Evolutionary conservation across 108 stramenopile species (phyloP).

Genomic region (Fistulifera solaris): DNA sequence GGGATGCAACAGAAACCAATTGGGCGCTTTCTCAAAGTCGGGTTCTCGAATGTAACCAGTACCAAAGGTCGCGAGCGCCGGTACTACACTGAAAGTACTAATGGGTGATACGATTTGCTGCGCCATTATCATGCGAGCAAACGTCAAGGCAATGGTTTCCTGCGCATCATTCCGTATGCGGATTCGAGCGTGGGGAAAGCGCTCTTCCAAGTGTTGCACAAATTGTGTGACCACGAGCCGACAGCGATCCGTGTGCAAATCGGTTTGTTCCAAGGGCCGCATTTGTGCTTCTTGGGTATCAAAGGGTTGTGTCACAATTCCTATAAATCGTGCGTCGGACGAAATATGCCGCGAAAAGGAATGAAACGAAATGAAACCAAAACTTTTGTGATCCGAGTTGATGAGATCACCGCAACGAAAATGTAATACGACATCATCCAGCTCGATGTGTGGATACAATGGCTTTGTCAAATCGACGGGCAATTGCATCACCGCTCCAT

Average conservation of each 20-base stretch:
- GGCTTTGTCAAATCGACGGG: background rate
- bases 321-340: conserved; percentile 1
- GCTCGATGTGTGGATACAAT: background rate
- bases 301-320: conserved; percentile 12
- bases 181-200: conserved; percentile 7
- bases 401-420: conserved; percentile 16
- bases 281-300: background rate
- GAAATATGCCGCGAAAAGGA: background rate
- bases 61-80: conserved; percentile 8
- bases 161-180: conserved; percentile 1
- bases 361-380: conserved; percentile 8
- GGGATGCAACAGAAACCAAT: background rate
- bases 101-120: background rate
- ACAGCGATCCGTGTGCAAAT: background rate
- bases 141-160: conserved; percentile 9
- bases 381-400: background rate
- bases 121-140: conserved; percentile 6
- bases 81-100: conserved; percentile 2
- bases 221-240: background rate
- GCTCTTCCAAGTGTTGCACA: conserved; percentile 4
- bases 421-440: conserved; percentile 13
- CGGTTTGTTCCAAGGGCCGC: background rate
- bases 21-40: conserved; percentile 1
- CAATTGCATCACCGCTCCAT: background rate
- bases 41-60: conserved; percentile 2